These are phyloP conservation scores for Lepidium aucheri DNA, from an alignment of 345 rosid species.

Conservation along the genomic window DNA sequence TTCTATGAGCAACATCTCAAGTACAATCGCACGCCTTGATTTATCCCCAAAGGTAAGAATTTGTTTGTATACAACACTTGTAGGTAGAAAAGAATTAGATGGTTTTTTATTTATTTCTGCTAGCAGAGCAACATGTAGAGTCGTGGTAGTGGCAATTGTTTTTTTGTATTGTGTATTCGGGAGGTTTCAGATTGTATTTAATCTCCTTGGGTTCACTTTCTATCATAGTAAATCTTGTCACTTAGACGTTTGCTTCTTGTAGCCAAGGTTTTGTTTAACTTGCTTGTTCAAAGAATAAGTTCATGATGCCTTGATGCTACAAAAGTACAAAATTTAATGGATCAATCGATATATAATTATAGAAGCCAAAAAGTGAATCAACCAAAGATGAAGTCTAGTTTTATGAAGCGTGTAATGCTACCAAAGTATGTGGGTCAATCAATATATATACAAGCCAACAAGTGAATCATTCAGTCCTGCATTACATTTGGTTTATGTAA, in stretches of 20 bases:
- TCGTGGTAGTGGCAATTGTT: constrained; percentile 13
- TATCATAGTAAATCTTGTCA: constrained; percentile 20
- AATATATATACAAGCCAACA: neutral
- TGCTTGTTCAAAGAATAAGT: constrained; percentile 7
- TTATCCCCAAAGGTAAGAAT: neutral
- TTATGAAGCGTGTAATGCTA: neutral
- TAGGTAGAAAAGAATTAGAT: constrained; percentile 23
- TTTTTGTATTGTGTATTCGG: neutral
- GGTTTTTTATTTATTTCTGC: neutral
- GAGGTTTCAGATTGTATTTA: constrained; percentile 8
- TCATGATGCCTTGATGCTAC: neutral
- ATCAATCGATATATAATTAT: neutral
- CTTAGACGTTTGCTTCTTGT: neutral
- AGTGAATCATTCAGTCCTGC: neutral
- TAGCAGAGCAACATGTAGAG: constrained; percentile 17
- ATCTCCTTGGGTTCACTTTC: constrained; percentile 13
- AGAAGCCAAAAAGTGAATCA: neutral
- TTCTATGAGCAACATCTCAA: constrained; percentile 93
- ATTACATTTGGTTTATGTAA: neutral
- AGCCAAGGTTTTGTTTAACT: neutral
- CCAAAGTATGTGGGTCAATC: constrained; percentile 3
- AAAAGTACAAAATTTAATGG: neutral
- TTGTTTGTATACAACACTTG: constrained; percentile 28
- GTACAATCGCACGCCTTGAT: constrained; percentile 46
- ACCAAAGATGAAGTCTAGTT: too few species aligned